phyloP scores from a whole-genome alignment of 2,329 filamentous ascomycete genomes.

The Ambrosiella beaveri region DNA sequence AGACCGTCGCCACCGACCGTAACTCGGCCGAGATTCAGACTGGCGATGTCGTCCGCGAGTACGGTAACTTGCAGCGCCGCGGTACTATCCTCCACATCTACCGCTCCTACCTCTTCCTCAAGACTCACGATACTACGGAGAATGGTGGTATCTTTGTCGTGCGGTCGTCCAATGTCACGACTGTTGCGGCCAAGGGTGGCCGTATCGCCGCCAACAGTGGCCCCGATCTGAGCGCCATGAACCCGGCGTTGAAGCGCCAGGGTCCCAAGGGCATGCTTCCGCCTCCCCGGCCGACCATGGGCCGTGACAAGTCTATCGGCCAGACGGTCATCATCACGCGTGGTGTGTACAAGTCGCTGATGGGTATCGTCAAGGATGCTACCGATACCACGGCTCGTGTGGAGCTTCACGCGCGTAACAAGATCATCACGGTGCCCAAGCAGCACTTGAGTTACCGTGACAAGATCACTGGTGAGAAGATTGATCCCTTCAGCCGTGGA shows the following conservation, averaged over 20 bases:
- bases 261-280: slow-evolving; percentile 33
- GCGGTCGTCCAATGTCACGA: slow-evolving; percentile 68
- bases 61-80: slow-evolving; percentile 65
- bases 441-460: slow-evolving; percentile 75
- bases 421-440: slow-evolving; percentile 72
- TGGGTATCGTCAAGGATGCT: slow-evolving; percentile 91
- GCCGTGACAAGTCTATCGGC: slow-evolving; percentile 68
- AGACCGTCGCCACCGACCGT: slow-evolving; percentile 79
- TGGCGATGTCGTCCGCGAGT: slow-evolving; percentile 85
- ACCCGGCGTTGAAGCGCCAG: slow-evolving; percentile 67
- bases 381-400: slow-evolving; percentile 74
- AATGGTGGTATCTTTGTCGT: slow-evolving; percentile 83
- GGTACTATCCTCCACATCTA: slow-evolving; percentile 90
- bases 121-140: slow-evolving; percentile 67
- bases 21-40: slow-evolving; percentile 83
- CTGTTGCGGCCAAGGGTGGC: slow-evolving; percentile 85
- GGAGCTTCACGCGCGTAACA: slow-evolving; percentile 86
- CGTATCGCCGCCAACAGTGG: slow-evolving; percentile 44
- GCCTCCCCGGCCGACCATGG: slow-evolving; percentile 54
- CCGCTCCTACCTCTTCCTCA: slow-evolving; percentile 78
- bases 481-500: slow-evolving; percentile 46
- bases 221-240: slow-evolving; percentile 78
- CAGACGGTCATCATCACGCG: slow-evolving; percentile 81
- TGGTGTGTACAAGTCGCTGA: slow-evolving; percentile 77
- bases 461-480: slow-evolving; percentile 58